A percentile compares a stretch with the other conserved stretches of the same genome.
phyloP scores from a whole-genome alignment of 2,329 filamentous ascomycete genomes.

The Paraconiothyrium brasiliense region DNA sequence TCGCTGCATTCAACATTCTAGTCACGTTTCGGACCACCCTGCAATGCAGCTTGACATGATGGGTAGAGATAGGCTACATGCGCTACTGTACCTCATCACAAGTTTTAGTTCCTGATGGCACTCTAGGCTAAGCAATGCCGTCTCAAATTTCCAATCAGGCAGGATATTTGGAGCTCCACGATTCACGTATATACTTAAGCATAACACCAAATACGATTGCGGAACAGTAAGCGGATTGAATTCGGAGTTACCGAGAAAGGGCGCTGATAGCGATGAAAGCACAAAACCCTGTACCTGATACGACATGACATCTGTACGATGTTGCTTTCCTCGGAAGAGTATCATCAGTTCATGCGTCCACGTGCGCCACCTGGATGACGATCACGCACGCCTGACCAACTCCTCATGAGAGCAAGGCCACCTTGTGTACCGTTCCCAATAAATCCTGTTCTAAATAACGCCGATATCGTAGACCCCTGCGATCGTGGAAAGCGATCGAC shows the following conservation, averaged over 20 bases:
- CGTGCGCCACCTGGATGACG: background rate
- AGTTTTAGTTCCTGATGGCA: too few relatives aligned
- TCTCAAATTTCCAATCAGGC: too few relatives aligned
- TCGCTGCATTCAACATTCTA: too few relatives aligned
- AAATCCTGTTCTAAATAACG: constrained; percentile 6
- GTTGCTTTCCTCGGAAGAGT: background rate
- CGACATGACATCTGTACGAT: background rate
- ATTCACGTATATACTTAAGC: background rate
- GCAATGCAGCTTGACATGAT: too few relatives aligned
- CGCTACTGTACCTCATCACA: too few relatives aligned
- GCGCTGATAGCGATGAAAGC: background rate
- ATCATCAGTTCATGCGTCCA: constrained; percentile 6
- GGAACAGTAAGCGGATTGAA: too few relatives aligned
- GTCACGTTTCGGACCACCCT: too few relatives aligned
- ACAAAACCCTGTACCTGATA: background rate
- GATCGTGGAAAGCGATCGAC: constrained; percentile 6
- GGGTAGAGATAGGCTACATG: too few relatives aligned
- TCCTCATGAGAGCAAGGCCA: constrained; percentile 10
- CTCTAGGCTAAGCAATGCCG: background rate
- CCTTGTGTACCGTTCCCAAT: constrained; percentile 5
- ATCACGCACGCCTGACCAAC: constrained; percentile 7
- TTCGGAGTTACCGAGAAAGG: background rate
- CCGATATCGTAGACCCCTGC: constrained; percentile 6
- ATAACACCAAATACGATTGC: background rate
- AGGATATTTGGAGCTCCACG: too few relatives aligned